Percentiles rank a stretch among this genome's conserved stretches.
phyloP scores from a whole-genome alignment of 345 rosid species.

The Gossypium turneri region DNA sequence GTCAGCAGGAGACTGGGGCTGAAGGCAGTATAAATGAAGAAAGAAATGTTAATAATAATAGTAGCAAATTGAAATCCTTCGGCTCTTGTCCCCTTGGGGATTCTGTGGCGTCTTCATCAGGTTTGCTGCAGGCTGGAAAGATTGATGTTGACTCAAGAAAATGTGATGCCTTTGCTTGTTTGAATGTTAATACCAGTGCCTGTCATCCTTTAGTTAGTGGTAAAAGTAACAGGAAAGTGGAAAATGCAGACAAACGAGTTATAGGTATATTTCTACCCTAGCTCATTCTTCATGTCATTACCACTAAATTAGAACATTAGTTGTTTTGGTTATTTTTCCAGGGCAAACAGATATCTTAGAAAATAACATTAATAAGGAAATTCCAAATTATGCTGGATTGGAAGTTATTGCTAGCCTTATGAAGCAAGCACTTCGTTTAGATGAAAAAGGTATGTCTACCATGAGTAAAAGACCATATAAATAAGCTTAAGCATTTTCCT shows the following conservation, averaged over 20 bases:
- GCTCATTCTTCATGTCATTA: constrained; percentile 14
- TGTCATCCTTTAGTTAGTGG: constrained; percentile 23
- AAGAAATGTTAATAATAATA: constrained; percentile 17
- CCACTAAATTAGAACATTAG: constrained; percentile 2
- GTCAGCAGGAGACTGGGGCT: constrained; percentile 30
- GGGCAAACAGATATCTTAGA: constrained; percentile 31
- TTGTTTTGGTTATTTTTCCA: constrained; percentile 21
- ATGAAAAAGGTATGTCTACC: constrained; percentile 37
- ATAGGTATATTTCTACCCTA: constrained; percentile 32
- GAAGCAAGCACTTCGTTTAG: constrained; percentile 24
- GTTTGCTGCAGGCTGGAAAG: constrained; percentile 29
- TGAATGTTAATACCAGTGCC: constrained; percentile 24
- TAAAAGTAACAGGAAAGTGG: constrained; percentile 29
- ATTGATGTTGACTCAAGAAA: constrained; percentile 23
- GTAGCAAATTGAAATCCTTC: constrained; percentile 19
- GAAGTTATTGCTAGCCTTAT: constrained; percentile 25
- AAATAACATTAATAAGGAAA: constrained; percentile 30
- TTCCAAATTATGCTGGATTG: constrained; percentile 20
- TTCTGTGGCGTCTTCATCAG: constrained; percentile 21
- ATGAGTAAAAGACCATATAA: neutral
- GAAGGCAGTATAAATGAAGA: constrained; percentile 20
- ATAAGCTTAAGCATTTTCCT: neutral
- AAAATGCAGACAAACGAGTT: constrained; percentile 4
- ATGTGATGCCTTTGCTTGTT: constrained; percentile 23
- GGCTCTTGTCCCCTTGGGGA: constrained; percentile 22